phyloP scores from a whole-genome alignment of 2,329 filamentous ascomycete genomes.

The Ascochyta fabae region DNA sequence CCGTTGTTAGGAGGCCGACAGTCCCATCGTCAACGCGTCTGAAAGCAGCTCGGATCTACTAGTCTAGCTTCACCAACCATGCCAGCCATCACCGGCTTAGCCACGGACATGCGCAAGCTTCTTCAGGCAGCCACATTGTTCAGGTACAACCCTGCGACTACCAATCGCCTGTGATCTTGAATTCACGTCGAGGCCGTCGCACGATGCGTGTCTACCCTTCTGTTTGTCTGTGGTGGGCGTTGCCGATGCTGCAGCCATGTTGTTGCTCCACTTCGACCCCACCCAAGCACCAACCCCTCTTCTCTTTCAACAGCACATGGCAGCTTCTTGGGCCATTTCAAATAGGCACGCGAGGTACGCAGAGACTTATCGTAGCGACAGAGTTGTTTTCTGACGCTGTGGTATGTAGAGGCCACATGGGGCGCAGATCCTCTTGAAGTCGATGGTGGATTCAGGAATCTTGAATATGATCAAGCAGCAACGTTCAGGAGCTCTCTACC shows the following conservation, averaged over 20 bases:
- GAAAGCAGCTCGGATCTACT: conserved; percentile 28
- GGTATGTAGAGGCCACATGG: conserved; percentile 62
- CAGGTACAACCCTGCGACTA: background rate
- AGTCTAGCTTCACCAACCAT: conserved; percentile 9
- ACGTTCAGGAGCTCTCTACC: conserved; percentile 59
- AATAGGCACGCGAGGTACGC: conserved; percentile 64
- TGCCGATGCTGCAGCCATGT: conserved; percentile 21
- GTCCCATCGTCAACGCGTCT: conserved; percentile 31
- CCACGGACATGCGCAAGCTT: background rate
- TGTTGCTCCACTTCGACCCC: conserved; percentile 26
- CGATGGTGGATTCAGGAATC: conserved; percentile 58
- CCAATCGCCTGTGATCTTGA: background rate
- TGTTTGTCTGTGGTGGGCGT: conserved; percentile 4
- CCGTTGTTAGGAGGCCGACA: conserved; percentile 20
- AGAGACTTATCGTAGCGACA: background rate
- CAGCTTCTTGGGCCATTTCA: conserved; percentile 64
- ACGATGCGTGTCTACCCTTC: conserved; percentile 2
- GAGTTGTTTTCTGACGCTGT: conserved; percentile 20
- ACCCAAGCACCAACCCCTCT: conserved; percentile 27
- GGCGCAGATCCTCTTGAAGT: conserved; percentile 64
- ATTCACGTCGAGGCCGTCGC: background rate
- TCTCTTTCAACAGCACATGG: conserved; percentile 53
- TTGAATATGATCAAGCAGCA: conserved; percentile 52
- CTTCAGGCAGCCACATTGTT: background rate
- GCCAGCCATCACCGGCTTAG: conserved; percentile 21